Percentiles rank a stretch among this genome's conserved stretches.
phyloP scores from a whole-genome alignment of 345 rosid genomes.

The Populus nigra region DNA sequence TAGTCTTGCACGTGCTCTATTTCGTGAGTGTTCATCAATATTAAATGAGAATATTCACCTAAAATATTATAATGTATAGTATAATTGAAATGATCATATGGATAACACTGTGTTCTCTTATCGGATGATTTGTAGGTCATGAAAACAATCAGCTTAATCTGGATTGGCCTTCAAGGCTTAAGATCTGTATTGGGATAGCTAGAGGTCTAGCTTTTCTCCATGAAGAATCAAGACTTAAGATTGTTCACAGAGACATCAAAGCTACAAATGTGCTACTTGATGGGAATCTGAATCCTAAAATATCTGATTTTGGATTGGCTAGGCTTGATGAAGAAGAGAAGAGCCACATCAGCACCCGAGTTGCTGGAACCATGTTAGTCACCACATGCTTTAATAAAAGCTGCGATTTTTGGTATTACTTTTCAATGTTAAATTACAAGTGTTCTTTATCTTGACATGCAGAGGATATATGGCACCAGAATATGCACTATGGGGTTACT shows the following conservation, averaged over 20 bases:
- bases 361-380: constrained; percentile 32
- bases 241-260: constrained; percentile 36
- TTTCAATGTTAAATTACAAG: background rate
- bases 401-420: background rate
- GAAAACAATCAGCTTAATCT: constrained; percentile 16
- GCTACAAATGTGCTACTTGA: constrained; percentile 35
- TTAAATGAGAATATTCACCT: background rate
- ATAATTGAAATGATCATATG: background rate
- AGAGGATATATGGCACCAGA: constrained; percentile 8
- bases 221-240: constrained; percentile 33
- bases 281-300: constrained; percentile 29
- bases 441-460: constrained; percentile 7
- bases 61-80: background rate
- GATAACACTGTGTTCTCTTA: background rate
- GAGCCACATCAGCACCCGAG: constrained; percentile 33
- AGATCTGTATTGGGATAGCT: constrained; percentile 33
- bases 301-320: constrained; percentile 38
- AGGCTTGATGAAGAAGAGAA: constrained; percentile 33
- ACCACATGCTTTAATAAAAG: background rate
- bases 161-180: constrained; percentile 30
- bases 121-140: constrained; percentile 5
- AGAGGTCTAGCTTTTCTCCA: constrained; percentile 37
- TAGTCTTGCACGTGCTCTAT: constrained; percentile 49
- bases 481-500: constrained; percentile 28
- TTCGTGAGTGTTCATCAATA: constrained; percentile 26